These are phyloP conservation scores for Pleurotus platypus DNA, from an alignment of 768 basidiomycete genomes.

Conservation along the genomic window DNA sequence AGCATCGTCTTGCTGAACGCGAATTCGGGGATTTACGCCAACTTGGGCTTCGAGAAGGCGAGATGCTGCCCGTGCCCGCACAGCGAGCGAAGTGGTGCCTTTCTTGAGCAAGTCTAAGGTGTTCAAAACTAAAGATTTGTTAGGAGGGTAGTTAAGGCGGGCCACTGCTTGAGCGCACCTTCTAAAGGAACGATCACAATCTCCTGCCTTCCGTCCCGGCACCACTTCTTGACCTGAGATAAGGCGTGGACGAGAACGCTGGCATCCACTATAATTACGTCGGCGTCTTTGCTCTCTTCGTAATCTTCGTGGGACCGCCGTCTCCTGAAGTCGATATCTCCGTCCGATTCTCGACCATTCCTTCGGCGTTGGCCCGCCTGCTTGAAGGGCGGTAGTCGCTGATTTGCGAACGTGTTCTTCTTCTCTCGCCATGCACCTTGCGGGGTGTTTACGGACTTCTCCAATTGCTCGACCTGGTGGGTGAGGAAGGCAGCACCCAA, in stretches of 20 bases:
- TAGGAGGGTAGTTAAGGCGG: constrained; percentile 1
- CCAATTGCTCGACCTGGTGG: constrained; percentile 86
- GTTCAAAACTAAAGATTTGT: constrained; percentile 63
- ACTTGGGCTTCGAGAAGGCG: constrained; percentile 87
- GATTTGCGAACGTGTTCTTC: constrained; percentile 5
- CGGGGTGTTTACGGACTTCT: constrained; percentile 63
- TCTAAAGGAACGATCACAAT: constrained; percentile 83
- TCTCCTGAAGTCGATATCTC: constrained; percentile 13
- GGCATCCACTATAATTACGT: constrained; percentile 75
- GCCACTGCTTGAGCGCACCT: constrained; percentile 45
- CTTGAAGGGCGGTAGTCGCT: not conserved
- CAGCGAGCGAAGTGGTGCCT: constrained; percentile 72
- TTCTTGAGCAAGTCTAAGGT: constrained; percentile 93
- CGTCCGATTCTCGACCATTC: constrained; percentile 8
- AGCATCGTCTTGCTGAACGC: constrained; percentile 79
- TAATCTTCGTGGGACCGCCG: constrained; percentile 29
- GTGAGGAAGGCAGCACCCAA: constrained; percentile 84
- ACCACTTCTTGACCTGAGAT: constrained; percentile 80
- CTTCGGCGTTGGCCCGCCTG: constrained; percentile 3
- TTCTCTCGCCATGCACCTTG: constrained; percentile 63
- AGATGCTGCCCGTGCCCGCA: constrained; percentile 83
- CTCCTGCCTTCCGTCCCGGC: constrained; percentile 72
- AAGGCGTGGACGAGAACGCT: constrained; percentile 79
- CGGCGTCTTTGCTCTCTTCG: constrained; percentile 52
- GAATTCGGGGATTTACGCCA: constrained; percentile 75